A percentile compares a stretch with the other conserved stretches of the same genome.
These are phyloP conservation scores for Carallia pectinifolia DNA, from an alignment of 345 rosid species.

Conservation along the genomic window DNA sequence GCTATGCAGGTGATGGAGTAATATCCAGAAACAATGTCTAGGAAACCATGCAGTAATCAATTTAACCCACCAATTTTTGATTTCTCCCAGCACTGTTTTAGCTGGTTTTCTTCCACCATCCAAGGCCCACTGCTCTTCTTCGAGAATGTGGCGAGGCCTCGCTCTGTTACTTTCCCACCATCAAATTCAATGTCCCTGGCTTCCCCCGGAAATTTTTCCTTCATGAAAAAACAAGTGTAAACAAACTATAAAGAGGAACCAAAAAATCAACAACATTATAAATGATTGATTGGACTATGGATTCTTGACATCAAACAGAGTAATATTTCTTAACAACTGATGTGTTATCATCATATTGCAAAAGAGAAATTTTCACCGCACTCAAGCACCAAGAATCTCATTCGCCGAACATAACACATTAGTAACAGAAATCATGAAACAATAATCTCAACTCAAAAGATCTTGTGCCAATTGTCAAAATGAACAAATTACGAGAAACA, in stretches of 20 bases:
- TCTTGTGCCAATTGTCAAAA: not conserved
- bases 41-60: not conserved
- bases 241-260: not conserved
- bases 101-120: slow-evolving; percentile 56
- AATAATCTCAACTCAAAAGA: slow-evolving; percentile 6
- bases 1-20: not conserved
- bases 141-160: slow-evolving; percentile 41
- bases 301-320: too few relatives aligned
- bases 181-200: slow-evolving; percentile 54
- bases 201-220: slow-evolving; percentile 76
- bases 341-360: too few relatives aligned
- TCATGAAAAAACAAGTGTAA: slow-evolving; percentile 9
- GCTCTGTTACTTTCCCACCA: slow-evolving; percentile 49
- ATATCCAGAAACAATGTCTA: not conserved
- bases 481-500: not conserved
- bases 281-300: not conserved
- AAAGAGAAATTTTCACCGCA: not conserved
- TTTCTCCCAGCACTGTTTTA: slow-evolving; percentile 76
- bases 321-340: too few relatives aligned
- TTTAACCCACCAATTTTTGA: slow-evolving; percentile 48
- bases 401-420: not conserved
- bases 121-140: slow-evolving; percentile 71
- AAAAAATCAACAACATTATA: not conserved
- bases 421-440: not conserved
- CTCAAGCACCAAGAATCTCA: not conserved